Conservation (phyloP, 345 rosid genomes). For the Syzygium oleosum region DNA sequence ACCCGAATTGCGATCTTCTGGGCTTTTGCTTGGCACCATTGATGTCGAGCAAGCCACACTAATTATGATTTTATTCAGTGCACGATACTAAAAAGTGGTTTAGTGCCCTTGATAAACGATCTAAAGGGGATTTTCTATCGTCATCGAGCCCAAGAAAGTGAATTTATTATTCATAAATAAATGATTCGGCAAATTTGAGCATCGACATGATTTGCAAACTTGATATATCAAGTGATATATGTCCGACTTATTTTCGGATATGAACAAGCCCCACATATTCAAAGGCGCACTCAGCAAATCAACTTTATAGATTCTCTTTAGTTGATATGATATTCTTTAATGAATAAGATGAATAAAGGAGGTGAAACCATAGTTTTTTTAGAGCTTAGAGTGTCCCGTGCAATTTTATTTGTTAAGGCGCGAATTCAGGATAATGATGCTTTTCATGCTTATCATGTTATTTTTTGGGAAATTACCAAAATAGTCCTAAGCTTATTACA, state of each 20-base stretch:
- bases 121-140: background rate
- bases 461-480: too few relatives aligned
- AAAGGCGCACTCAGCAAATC: background rate
- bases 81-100: background rate
- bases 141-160: background rate
- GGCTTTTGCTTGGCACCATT: background rate
- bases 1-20: background rate
- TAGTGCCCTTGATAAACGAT: background rate
- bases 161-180: fast-evolving
- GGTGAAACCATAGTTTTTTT: background rate
- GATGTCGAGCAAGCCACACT: background rate
- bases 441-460: too few relatives aligned
- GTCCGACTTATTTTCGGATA: background rate
- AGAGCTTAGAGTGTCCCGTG: too few relatives aligned
- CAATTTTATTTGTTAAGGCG: too few relatives aligned
- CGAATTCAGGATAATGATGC: too few relatives aligned
- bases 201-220: background rate
- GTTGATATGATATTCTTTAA: background rate
- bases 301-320: background rate
- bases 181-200: background rate
- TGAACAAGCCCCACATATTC: background rate
- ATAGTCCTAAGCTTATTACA: too few relatives aligned
- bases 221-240: background rate
- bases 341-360: background rate
- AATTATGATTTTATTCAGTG: background rate